These are phyloP conservation scores for Rubia occidens DNA, from an alignment of 305 asterid species.

Conservation along the genomic window DNA sequence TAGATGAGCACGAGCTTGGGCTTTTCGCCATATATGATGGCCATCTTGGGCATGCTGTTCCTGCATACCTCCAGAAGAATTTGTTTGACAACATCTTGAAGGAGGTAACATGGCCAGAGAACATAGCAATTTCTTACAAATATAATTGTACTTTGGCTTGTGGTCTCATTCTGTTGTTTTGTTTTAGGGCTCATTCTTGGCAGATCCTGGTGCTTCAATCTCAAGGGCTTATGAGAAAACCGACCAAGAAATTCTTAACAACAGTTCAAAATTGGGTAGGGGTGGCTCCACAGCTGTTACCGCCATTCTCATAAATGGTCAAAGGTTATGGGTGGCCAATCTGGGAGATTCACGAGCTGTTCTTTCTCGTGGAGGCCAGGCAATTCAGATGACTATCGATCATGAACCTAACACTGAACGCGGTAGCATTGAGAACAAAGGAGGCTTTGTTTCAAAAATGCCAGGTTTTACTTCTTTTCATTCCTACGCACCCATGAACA, in stretches of 20 bases:
- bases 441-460: slow-evolving; percentile 41
- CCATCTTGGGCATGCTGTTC: slow-evolving; percentile 32
- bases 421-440: slow-evolving; percentile 36
- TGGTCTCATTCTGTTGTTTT: slow-evolving; percentile 12
- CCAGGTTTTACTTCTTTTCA: slow-evolving; percentile 29
- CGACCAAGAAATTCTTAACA: slow-evolving; percentile 29
- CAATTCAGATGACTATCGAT: slow-evolving; percentile 40
- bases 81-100: slow-evolving; percentile 33
- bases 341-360: slow-evolving; percentile 55
- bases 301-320: slow-evolving; percentile 36
- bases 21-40: slow-evolving; percentile 42
- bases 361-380: slow-evolving; percentile 39
- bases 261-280: slow-evolving; percentile 32
- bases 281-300: slow-evolving; percentile 56
- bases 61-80: slow-evolving; percentile 33
- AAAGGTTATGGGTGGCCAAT: slow-evolving; percentile 39
- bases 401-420: slow-evolving; percentile 45
- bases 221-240: slow-evolving; percentile 32
- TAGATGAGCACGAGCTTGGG: slow-evolving; percentile 33
- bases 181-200: slow-evolving; percentile 32
- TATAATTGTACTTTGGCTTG: not conserved
- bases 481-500: not conserved
- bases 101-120: slow-evolving; percentile 22
- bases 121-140: not conserved
- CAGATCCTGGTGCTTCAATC: slow-evolving; percentile 25